Evolutionary conservation across 441 rosid genomes (phyloP).

Genomic region (Croton setiger): DNA sequence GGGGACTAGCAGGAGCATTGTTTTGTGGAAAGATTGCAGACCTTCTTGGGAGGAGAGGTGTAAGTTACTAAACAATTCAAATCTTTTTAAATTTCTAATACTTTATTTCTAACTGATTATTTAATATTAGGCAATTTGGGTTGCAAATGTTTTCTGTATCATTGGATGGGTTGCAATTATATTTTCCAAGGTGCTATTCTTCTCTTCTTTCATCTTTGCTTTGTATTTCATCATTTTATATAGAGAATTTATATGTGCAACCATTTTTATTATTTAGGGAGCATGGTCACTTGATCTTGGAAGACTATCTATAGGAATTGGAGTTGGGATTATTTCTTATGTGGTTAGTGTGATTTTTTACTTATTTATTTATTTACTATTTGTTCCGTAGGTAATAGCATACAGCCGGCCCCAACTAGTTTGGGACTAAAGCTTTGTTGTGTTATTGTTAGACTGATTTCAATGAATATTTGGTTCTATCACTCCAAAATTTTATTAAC

Average conservation of each 20-base stretch:
- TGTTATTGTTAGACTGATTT: too few species aligned
- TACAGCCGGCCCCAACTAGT: too few species aligned
- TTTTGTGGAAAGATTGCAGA: background rate
- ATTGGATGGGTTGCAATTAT: background rate
- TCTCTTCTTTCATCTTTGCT: background rate
- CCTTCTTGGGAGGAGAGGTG: background rate
- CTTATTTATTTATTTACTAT: too few species aligned
- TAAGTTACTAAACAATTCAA: background rate
- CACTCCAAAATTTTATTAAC: background rate
- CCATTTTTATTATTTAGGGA: background rate
- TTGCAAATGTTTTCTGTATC: background rate
- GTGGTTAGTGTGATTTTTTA: conserved; percentile 6
- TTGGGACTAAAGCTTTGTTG: too few species aligned
- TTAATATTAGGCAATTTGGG: background rate
- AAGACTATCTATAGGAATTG: conserved; percentile 13
- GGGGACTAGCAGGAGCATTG: background rate
- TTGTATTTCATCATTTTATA: background rate
- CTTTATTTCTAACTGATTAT: background rate
- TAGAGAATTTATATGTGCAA: background rate
- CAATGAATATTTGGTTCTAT: background rate
- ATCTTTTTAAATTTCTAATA: too few species aligned
- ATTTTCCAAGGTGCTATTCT: background rate
- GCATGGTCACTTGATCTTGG: conserved; percentile 15
- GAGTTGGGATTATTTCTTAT: conserved; percentile 19
- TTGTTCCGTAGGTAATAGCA: too few species aligned